Evolutionary conservation across 2,329 filamentous ascomycete species (phyloP).

Genomic region (Pochonia chlamydosporia): DNA sequence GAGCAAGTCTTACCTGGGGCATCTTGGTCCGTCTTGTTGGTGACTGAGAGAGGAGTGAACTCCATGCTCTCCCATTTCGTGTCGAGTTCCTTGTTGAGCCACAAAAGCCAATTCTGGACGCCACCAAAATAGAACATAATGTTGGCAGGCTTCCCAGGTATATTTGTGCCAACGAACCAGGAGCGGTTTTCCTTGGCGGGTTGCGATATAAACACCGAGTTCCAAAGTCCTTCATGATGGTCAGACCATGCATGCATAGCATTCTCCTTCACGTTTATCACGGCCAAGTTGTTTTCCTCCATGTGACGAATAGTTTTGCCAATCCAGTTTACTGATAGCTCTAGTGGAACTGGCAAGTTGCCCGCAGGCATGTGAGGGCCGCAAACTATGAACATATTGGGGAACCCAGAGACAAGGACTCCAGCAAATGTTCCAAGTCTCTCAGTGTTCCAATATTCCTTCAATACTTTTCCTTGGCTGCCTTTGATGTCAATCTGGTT

Average conservation of each 20-base stretch:
- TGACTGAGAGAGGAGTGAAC: too few relatives aligned
- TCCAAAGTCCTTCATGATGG: conserved; percentile 9
- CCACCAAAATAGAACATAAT: neutral
- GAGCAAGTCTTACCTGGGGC: too few relatives aligned
- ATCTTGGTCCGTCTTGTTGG: too few relatives aligned
- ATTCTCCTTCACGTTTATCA: conserved; percentile 5
- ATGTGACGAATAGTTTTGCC: neutral
- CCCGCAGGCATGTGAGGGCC: conserved; percentile 10
- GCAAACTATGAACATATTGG: conserved; percentile 11
- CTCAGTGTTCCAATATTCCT: conserved; percentile 4
- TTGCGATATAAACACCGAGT: neutral
- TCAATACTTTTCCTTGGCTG: neutral
- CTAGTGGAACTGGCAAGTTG: conserved; percentile 10
- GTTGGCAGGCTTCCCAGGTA: neutral
- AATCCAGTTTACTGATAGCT: conserved; percentile 1
- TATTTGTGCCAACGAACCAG: neutral
- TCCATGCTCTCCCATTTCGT: too few relatives aligned
- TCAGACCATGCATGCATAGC: conserved; percentile 9
- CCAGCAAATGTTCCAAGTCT: conserved; percentile 8
- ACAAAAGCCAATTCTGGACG: too few relatives aligned
- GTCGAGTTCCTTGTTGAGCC: too few relatives aligned
- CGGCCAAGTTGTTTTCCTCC: conserved; percentile 3
- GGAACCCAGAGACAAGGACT: conserved; percentile 7
- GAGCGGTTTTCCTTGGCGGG: neutral
- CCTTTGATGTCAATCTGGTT: conserved; percentile 8